These are phyloP conservation scores for Solanum phureja DNA, from an alignment of 257 asterid genomes.

Conservation along the genomic window DNA sequence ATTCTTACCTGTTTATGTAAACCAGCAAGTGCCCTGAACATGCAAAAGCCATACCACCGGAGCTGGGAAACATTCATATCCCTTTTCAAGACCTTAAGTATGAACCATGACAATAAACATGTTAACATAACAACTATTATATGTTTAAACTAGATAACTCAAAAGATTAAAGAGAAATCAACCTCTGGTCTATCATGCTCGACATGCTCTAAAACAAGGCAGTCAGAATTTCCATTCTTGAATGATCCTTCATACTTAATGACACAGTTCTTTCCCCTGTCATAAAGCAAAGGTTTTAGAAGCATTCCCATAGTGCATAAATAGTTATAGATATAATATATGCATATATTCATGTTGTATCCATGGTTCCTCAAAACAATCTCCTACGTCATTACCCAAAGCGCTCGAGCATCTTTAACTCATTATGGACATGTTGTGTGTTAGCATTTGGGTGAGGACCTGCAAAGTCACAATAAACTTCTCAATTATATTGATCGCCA, in stretches of 20 bases:
- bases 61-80: constrained; percentile 60
- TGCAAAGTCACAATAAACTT: constrained; percentile 17
- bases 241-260: constrained; percentile 74
- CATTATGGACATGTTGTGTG: constrained; percentile 58
- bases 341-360: not conserved
- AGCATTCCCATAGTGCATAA: not conserved
- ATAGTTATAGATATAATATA: constrained; percentile 1
- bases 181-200: constrained; percentile 98
- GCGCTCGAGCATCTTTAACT: constrained; percentile 84
- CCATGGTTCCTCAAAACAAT: not conserved
- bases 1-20: constrained; percentile 74
- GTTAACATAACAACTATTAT: not conserved
- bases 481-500: not conserved
- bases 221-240: constrained; percentile 52
- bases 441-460: constrained; percentile 90
- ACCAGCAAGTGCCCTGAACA: constrained; percentile 88
- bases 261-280: constrained; percentile 80
- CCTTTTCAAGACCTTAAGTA: constrained; percentile 51
- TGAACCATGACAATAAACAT: not conserved
- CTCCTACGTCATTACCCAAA: constrained; percentile 50
- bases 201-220: constrained; percentile 79
- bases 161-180: constrained; percentile 7
- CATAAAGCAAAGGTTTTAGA: constrained; percentile 11
- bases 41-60: constrained; percentile 81
- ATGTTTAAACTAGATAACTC: not conserved